phyloP scores from a whole-genome alignment of 768 basidiomycete genomes.

The Boletus rubroflammeus region DNA sequence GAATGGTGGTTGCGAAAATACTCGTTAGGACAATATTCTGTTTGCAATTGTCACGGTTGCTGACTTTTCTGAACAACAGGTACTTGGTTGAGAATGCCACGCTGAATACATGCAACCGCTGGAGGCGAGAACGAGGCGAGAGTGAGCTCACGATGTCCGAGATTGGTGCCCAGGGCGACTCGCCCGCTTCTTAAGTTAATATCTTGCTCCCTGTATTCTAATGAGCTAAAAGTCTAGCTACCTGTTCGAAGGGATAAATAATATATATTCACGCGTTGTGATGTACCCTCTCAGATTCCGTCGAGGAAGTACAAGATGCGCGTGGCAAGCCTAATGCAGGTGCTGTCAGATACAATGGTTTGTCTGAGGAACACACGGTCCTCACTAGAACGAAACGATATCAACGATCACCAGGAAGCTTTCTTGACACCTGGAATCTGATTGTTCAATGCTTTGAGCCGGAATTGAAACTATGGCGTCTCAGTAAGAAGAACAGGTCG shows the following conservation, averaged over 20 bases:
- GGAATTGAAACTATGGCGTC: conserved; percentile 77
- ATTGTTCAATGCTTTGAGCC: conserved; percentile 75
- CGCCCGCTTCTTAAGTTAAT: conserved; percentile 21
- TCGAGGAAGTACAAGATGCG: background rate
- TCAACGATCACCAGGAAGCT: conserved; percentile 72
- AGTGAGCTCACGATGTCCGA: conserved; percentile 60
- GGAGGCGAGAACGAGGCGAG: conserved; percentile 83
- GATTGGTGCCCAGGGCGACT: conserved; percentile 39
- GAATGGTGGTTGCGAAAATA: conserved; percentile 83
- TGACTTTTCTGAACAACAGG: conserved; percentile 37
- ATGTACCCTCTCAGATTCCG: background rate
- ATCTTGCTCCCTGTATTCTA: conserved; percentile 8
- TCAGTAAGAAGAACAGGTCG: background rate
- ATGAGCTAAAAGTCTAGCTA: background rate
- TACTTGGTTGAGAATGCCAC: conserved; percentile 76
- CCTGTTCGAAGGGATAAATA: conserved; percentile 4
- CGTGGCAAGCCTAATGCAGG: background rate
- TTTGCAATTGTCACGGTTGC: background rate
- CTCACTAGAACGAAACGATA: background rate
- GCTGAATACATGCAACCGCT: conserved; percentile 73
- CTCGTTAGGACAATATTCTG: conserved; percentile 42
- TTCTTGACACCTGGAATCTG: conserved; percentile 87
- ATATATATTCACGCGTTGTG: conserved; percentile 3
- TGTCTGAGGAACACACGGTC: background rate
- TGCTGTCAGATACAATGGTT: background rate